Base-by-base conservation (phyloP, 2,329 filamentous ascomycete species). In the Nigrospora oryzae region DNA sequence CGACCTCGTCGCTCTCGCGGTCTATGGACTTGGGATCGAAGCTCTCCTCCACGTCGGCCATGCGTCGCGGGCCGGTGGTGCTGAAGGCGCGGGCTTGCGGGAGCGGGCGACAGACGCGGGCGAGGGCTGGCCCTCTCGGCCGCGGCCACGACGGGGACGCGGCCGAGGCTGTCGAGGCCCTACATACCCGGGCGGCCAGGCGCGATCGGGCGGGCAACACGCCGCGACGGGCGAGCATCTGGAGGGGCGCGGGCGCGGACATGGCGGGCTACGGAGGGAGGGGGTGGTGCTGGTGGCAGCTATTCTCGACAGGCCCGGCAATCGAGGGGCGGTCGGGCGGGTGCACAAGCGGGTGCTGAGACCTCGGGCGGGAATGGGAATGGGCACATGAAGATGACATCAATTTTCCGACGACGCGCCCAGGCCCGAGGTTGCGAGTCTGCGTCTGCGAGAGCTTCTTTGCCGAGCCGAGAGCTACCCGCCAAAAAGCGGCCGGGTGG, bases 1-100 rank as follows among this genome's bases (percentile, higher is more conserved):
- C 93, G 30, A 98, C 93, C 67, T 93, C 72, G 59, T 98, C 93
- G 44, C 81, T 86, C 64, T 97, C 93, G 52, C 93, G 84, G 52
- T 97, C 91, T 46, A 90, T 73, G 45, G 65, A 67, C 19, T 69
- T 66, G 10, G 83, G 83, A 59, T 89, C 83, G 55, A 88, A 86
- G 45, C 69, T 59, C 33, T 79, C 77, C 46, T 79, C 70, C 23
- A 52, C 60, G 40, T 58, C 62, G 40, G 57, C 61, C 39, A 58
- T 50, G 17, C 41, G 51, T 33, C 55, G 55, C 14, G 54, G 48
- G 28, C 46, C 52, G 30, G 59, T 63, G 2, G 63, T 67, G 53
- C 62, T 67, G 45, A 72, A 71, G 13, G 56, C 44, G 17, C 68
- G 60, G 13, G 51, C 44, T 12, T 36, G 35, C 16, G 23, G n/a